Conservation (phyloP, 1,139 yeast genomes). For the Geotrichum citri-aurantii region DNA sequence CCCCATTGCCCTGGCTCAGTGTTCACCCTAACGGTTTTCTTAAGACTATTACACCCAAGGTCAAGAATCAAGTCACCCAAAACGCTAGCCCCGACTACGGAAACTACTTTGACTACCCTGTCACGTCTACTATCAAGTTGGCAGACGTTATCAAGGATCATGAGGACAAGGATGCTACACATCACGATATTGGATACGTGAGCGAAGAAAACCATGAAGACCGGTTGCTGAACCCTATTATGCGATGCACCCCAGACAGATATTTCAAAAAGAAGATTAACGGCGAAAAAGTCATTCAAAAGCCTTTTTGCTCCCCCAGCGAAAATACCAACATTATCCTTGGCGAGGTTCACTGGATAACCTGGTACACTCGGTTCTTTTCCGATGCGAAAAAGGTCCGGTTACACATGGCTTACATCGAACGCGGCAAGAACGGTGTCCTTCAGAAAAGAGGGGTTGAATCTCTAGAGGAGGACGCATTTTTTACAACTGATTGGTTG, state of each 20-base stretch:
- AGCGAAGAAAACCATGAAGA: conserved; percentile 48
- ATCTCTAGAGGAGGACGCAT: conserved; percentile 39
- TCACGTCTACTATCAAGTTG: conserved; percentile 38
- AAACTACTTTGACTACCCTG: conserved; percentile 67
- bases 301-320: conserved; percentile 77
- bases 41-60: conserved; percentile 66
- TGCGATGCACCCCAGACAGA: conserved; percentile 77
- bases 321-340: conserved; percentile 52
- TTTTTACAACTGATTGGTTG: conserved; percentile 68
- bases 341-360: conserved; percentile 63
- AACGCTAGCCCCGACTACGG: conserved; percentile 67
- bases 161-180: conserved; percentile 17
- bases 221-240: conserved; percentile 64
- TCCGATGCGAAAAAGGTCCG: conserved; percentile 51
- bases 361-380: conserved; percentile 70
- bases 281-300: conserved; percentile 47
- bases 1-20: conserved; percentile 76
- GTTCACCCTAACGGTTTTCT: conserved; percentile 75
- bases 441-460: conserved; percentile 30
- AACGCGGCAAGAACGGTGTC: conserved; percentile 51
- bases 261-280: conserved; percentile 61
- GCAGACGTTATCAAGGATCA: conserved; percentile 21
- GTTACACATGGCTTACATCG: conserved; percentile 60
- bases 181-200: conserved; percentile 45
- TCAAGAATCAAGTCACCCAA: conserved; percentile 63